Conservation (phyloP, 768 basidiomycete genomes). For the Mycena chlorophos region DNA sequence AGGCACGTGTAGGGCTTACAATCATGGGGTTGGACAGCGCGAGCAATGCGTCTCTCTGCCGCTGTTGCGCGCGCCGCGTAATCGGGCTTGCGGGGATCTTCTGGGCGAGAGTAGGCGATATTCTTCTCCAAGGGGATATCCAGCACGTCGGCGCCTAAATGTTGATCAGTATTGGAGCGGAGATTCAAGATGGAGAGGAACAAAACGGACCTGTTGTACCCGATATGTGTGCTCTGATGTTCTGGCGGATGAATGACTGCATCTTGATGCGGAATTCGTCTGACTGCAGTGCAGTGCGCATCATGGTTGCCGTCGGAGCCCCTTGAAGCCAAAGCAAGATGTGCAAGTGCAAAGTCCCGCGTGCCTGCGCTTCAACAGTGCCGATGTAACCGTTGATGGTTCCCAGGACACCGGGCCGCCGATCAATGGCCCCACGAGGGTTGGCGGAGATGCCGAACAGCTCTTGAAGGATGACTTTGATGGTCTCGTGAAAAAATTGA, state of each 20-base stretch:
- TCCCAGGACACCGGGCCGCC: conserved; percentile 36
- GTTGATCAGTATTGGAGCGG: too few species aligned
- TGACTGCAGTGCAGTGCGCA: conserved; percentile 22
- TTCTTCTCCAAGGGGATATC: conserved; percentile 19
- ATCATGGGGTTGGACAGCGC: conserved; percentile 34
- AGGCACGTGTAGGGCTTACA: conserved; percentile 22
- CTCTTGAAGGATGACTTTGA: conserved; percentile 29
- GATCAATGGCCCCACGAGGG: background rate
- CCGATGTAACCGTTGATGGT: conserved; percentile 36
- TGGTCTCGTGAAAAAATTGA: conserved; percentile 40
- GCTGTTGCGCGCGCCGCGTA: conserved; percentile 8
- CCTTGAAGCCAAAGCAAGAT: conserved; percentile 39
- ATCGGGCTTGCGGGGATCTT: conserved; percentile 27
- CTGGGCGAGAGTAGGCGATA: conserved; percentile 36
- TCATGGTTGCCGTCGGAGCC: conserved; percentile 26
- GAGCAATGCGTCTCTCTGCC: conserved; percentile 26
- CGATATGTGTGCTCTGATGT: conserved; percentile 34
- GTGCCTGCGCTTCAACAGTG: conserved; percentile 41
- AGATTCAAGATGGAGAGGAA: too few species aligned
- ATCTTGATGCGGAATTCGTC: conserved; percentile 31
- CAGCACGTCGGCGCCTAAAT: too few species aligned
- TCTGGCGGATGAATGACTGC: conserved; percentile 29
- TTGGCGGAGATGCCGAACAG: conserved; percentile 34
- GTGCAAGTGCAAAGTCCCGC: conserved; percentile 43
- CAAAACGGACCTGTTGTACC: conserved; percentile 11